phyloP scores from a whole-genome alignment of 345 rosid species.

The Carallia pectinifolia region DNA sequence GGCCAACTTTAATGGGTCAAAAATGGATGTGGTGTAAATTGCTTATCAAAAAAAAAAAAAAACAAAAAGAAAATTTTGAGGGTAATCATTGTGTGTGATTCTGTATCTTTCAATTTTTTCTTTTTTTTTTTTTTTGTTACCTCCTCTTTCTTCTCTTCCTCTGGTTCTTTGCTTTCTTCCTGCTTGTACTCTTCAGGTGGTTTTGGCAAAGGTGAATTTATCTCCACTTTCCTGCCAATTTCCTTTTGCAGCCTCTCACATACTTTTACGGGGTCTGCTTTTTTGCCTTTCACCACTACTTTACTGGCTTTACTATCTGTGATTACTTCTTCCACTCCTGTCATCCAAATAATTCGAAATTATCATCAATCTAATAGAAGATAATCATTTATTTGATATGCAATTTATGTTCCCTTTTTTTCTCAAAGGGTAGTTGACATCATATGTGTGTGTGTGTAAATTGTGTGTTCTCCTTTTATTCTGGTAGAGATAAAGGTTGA shows the following conservation, averaged over 20 bases:
- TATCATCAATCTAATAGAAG: neutral
- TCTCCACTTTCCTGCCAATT: constrained; percentile 66
- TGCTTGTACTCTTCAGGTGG: constrained; percentile 37
- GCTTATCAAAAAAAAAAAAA: neutral
- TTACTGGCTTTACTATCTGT: constrained; percentile 59
- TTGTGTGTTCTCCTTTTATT: too few relatives aligned
- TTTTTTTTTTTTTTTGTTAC: constrained; percentile 22
- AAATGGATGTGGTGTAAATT: neutral
- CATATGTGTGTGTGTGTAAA: too few relatives aligned
- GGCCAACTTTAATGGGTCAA: neutral
- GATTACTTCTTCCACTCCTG: constrained; percentile 65
- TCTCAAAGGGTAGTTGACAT: too few relatives aligned
- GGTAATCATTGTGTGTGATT: neutral
- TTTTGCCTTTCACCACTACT: constrained; percentile 77
- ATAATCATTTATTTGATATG: too few relatives aligned
- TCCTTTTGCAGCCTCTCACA: constrained; percentile 60
- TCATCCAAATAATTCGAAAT: neutral
- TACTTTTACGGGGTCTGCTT: constrained; percentile 59
- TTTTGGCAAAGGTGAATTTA: constrained; percentile 65
- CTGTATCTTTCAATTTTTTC: neutral
- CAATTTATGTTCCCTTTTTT: too few relatives aligned
- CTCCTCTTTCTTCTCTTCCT: constrained; percentile 57
- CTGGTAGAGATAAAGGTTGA: too few relatives aligned
- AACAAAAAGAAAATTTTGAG: too few relatives aligned
- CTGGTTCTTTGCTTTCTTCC: constrained; percentile 31